Base-by-base conservation (phyloP, 164 flowering plant genomes). In the Tetracentron sinense region DNA sequence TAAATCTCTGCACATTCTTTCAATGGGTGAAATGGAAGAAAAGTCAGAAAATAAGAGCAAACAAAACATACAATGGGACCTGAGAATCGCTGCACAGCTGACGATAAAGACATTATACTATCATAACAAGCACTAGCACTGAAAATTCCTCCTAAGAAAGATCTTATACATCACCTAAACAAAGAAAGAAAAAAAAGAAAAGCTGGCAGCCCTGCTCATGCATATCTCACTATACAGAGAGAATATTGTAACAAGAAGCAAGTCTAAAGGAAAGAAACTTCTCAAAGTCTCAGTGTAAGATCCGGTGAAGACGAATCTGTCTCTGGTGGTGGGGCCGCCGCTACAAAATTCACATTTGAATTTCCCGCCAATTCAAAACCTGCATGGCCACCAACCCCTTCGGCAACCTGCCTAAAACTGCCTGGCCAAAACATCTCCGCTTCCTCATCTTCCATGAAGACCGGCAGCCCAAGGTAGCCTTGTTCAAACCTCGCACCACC, bases 401-500 rank as follows among this genome's bases (percentile, higher is more conserved):
- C 68, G 20, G 55, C 61, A 14, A 79, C 72, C 66, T 79, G 86
- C 53, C 91, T 69, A 54, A 87, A 89, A 72, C 96, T 89, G 15
- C 91, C 93, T 17, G 92, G 96, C 96, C 96, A 89, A 51, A 69
- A 76, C 62, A 76, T 54, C 42, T 74, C 85, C 1, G 72, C 72
- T 30, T 78, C 89, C 22, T 83, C 88, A 7, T 81, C 87, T 25
- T 84, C 86, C 62, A 79, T 26, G 62, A 77, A 81, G 33, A 81
- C 54, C 12, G 86, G 86, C 73, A 74, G 33, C 42, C 85, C 85
- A 20, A 56, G 69, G 56, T 71, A 68, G 28, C 82, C 75, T 14
- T 74, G 82, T 14, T 84, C 85, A 60, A 89, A 83, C 71, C 85
- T 79, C 22, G 86, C 86, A 46, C 74, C 81, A 0, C 69, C 80